These are phyloP conservation scores for Thinopyrum elongatum DNA, from an alignment of 176 grass and related monocot species.

Conservation along the genomic window DNA sequence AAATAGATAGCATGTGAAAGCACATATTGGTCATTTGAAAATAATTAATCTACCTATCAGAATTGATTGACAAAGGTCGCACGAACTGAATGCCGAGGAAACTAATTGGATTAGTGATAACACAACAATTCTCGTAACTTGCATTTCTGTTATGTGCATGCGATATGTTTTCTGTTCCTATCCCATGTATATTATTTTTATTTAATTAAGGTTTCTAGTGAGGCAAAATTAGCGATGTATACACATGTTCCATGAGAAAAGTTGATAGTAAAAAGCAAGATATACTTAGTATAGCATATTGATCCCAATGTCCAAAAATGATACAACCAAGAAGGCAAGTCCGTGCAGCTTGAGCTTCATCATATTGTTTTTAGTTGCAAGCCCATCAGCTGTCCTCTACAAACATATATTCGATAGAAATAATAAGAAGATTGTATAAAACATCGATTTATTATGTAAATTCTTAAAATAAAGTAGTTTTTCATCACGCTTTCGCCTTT, in stretches of 20 bases:
- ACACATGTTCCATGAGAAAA: not conserved
- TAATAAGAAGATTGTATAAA: not conserved
- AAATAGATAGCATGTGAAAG: too few species aligned
- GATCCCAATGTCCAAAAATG: not conserved
- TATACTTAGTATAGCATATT: not conserved
- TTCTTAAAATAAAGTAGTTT: too few species aligned
- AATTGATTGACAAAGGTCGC: too few species aligned
- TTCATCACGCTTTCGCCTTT: too few species aligned
- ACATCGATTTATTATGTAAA: too few species aligned
- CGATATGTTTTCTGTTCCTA: not conserved
- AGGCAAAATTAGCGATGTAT: not conserved
- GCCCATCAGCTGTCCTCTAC: not conserved
- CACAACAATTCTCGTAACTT: not conserved
- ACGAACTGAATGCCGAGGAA: not conserved
- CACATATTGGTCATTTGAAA: too few species aligned
- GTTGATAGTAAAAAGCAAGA: not conserved
- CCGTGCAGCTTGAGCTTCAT: not conserved
- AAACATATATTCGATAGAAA: not conserved
- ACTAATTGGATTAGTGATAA: not conserved
- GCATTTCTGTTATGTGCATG: too few species aligned
- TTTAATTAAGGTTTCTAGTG: too few species aligned
- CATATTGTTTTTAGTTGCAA: not conserved
- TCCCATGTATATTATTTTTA: too few species aligned
- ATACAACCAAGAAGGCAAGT: not conserved
- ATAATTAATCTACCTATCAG: too few species aligned